Evolutionary conservation across 1,284 basidiomycete species (phyloP), one percentile per base, ranked within the genome.

Genomic region (Leucoagaricus sp.): DNA sequence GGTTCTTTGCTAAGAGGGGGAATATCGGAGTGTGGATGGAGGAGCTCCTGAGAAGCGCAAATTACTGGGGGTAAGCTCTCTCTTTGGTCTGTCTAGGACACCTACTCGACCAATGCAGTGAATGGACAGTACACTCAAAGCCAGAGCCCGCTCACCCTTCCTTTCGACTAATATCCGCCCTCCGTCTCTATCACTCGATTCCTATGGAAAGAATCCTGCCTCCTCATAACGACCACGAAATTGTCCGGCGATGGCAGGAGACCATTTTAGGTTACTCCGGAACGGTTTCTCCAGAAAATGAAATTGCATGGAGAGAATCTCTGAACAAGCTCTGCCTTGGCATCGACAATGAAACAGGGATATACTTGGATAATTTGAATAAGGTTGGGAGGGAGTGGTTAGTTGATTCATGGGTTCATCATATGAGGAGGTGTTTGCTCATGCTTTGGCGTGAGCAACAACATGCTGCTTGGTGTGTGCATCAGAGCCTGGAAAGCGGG

Each of bases 11-110:
- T 5, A 51, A 69, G 40, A 71, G 75, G 62, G 75, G 74, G 21
- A 59, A 64, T 4, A 55, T 75, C 8, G 77, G 78, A 15, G 57
- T 63, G 31, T 72, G 72, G 69, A 80, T 88, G 70, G 78, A 77
- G 65, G 66, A 73, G 21, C 63, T 79, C 2, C 75, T 94, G 29
- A 67, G 79, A 42, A 70, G 72, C 10, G 78, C 86, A 61, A 83
- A 84, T 4, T 94, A 93, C 64, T 93, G 89, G 87, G 84, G 85
- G 93, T 93, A 70, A 62, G 75, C 67, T 31, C 8, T 53, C 19
- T 13, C 53, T 34, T 36, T 47, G 44, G 42, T 19, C 36, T 33
- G 49, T 50, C 58, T 41, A 60, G 46, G 57, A 10, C 9, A 53
- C 15, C 50, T 29, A 57, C 36, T 60, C 50, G 46, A 44, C 57